Base-by-base conservation (phyloP, 169 alveolate species). In the Plasmodium gallinaceum region DNA sequence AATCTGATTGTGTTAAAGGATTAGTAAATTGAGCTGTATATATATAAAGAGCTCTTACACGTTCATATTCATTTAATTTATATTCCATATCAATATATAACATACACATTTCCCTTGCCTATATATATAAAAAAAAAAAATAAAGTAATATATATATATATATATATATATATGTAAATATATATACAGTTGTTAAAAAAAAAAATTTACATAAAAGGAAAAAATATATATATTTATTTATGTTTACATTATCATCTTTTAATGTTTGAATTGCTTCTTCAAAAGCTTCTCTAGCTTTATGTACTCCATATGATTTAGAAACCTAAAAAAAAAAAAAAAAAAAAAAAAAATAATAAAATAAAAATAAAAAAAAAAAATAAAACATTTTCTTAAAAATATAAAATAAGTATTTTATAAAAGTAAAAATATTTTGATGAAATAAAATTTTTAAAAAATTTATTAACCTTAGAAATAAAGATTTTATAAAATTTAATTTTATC, bases 61-160 rank as follows among this genome's bases (percentile, higher is more conserved):
- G 94, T 32, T 96, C 96, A n/a, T 95, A 93, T 90, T 97, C 98
- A 37, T 97, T 97, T 54, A 97, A 88, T 92, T 95, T 97, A 43
- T 96, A 92, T 87, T 97, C 98, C 57, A 97, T 90, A 48, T 96
- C 91, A 37, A 96, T 94, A 90, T 95, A 97, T 72, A 95, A 90
- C 73, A 97, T 75, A 26, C 98, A 97, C n/a, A 97, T 88, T 75
- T 96, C 93, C 1, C 96, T 85, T 12, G 96, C 91, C 75, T 95
- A 92, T 0, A 0, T 6, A 32, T 4, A 43, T 18, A 16, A n/a
- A 65, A 45, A 46, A 48, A 61, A 74, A n/a, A n/a, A n/a, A n/a
- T n/a, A n/a, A n/a, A n/a, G n/a, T n/a, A 37, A 3, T 32, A 0
- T 48, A 18, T 57, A 61, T 51, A 18, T 20, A 7, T 43, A 8